A percentile compares a stretch with the other conserved stretches of the same genome.
These are phyloP conservation scores for Cicer arietinum DNA, from an alignment of 306 rosid species.

Conservation along the genomic window DNA sequence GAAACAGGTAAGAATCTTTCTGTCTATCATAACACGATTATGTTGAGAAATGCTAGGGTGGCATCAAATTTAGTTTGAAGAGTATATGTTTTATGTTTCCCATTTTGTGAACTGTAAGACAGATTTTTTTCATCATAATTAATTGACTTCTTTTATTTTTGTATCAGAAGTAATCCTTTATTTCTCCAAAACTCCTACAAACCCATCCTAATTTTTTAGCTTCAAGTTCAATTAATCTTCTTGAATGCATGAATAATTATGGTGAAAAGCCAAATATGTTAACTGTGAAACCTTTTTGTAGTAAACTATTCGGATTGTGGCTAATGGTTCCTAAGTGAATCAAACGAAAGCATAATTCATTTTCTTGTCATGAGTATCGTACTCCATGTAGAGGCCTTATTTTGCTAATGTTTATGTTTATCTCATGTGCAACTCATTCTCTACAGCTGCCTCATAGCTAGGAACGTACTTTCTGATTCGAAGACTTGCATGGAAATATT, in stretches of 20 bases:
- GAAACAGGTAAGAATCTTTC: conserved; percentile 69
- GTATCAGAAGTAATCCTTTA: conserved; percentile 14
- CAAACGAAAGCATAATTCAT: conserved; percentile 27
- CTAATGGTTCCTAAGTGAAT: conserved; percentile 22
- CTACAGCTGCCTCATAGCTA: conserved; percentile 95
- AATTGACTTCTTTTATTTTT: neutral
- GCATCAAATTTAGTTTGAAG: conserved; percentile 32
- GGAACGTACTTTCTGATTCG: conserved; percentile 95
- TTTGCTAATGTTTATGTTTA: conserved; percentile 34
- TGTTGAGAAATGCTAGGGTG: conserved; percentile 32
- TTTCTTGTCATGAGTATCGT: conserved; percentile 27
- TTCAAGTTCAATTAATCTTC: conserved; percentile 29
- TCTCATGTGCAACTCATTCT: conserved; percentile 42
- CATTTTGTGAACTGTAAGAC: conserved; percentile 2
- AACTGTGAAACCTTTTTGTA: conserved; percentile 33
- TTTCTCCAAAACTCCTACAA: conserved; percentile 30
- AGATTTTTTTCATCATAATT: neutral
- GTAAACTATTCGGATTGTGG: conserved; percentile 22
- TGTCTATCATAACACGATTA: conserved; percentile 25
- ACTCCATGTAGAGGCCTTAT: conserved; percentile 27
- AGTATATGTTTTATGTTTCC: conserved; percentile 33
- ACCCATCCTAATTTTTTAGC: conserved; percentile 38
- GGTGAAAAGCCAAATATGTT: conserved; percentile 5
- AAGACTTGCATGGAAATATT: conserved; percentile 87
- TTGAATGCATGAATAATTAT: conserved; percentile 33